Evolutionary conservation across 2,329 filamentous ascomycete species (phyloP), one percentile per base, ranked within the genome.

Genomic region (Trichoderma sp.): DNA sequence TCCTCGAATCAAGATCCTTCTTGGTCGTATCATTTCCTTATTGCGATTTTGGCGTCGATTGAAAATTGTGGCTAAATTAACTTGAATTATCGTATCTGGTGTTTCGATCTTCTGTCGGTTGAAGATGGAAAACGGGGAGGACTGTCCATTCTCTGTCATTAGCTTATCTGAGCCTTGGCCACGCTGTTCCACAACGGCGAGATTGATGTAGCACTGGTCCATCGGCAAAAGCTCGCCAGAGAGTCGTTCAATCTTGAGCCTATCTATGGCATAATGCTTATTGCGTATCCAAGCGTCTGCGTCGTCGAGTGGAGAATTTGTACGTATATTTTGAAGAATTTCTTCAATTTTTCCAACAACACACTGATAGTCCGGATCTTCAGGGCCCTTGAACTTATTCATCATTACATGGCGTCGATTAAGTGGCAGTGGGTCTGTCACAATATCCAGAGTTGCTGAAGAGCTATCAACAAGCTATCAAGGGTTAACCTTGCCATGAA

Each of bases 161-260:
- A 14, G 6, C 10, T 4, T 14, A 19, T 40, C 16, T 40, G 37
- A 19, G 37, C 19, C 66, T 10, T 70, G 11, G 27, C 52, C 61
- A 10, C 31, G 21, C 43, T 76, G 69, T 70, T 80, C 73, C 29
- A 81, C 68, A n/a, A 81, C 74, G 58, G 75, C 75, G 27, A 82
- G 77, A 70, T 82, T 82, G 70, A 82, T 81, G 58, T 81, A 82
- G 71, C 78, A 81, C 47, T 77, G 75, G 33, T 79, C 72, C 74
- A 81, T 79, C 3, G 73, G 27, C 33, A 81, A 70, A 13, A 5
- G 5, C 0, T 77, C 73, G 37, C 78, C 79, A 7, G 78, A 81
- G 33, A 82, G 75, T 21, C 79, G 75, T 71, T 79, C 68, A 53
- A 81, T 79, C 43, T 71, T 67, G 52, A 81, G 75, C 59, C 61